Conservation (phyloP, 257 asterid species). For the Scutellaria baicalensis region DNA sequence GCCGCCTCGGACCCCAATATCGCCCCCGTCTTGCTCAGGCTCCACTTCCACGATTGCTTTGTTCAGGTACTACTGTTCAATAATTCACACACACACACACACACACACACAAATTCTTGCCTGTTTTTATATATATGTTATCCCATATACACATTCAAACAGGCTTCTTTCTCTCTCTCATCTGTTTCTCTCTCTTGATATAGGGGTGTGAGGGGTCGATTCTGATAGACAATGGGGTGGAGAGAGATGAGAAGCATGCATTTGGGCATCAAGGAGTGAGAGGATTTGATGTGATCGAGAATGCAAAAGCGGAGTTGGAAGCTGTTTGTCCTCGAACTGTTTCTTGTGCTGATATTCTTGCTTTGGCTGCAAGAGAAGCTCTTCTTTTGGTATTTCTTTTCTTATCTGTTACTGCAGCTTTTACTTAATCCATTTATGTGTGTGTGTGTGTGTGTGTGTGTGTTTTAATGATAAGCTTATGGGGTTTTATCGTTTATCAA, state of each 20-base stretch:
- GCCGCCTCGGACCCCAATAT: constrained; percentile 27
- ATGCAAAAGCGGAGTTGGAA: constrained; percentile 56
- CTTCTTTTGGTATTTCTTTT: constrained; percentile 55
- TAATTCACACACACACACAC: too few relatives aligned
- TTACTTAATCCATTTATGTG: too few relatives aligned
- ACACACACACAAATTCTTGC: not conserved
- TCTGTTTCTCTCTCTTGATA: not conserved
- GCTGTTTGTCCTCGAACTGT: constrained; percentile 52
- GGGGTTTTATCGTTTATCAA: too few relatives aligned
- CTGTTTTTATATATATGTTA: too few relatives aligned
- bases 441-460: too few relatives aligned
- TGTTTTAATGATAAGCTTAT: too few relatives aligned
- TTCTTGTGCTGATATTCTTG: constrained; percentile 80
- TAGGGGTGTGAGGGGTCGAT: constrained; percentile 95
- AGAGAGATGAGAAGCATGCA: constrained; percentile 48
- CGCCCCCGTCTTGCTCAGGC: constrained; percentile 61
- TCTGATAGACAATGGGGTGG: constrained; percentile 36
- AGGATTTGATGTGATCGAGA: constrained; percentile 71
- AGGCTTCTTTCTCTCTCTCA: too few relatives aligned
- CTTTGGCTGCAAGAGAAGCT: constrained; percentile 87
- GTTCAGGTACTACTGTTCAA: constrained; percentile 47
- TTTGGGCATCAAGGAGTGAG: constrained; percentile 69
- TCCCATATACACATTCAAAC: too few relatives aligned
- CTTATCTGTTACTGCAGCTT: too few relatives aligned
- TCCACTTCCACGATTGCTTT: constrained; percentile 91